Percentiles rank a stretch among this genome's conserved stretches.
phyloP scores from a whole-genome alignment of 257 asterid genomes.

The Solanum virginianum region DNA sequence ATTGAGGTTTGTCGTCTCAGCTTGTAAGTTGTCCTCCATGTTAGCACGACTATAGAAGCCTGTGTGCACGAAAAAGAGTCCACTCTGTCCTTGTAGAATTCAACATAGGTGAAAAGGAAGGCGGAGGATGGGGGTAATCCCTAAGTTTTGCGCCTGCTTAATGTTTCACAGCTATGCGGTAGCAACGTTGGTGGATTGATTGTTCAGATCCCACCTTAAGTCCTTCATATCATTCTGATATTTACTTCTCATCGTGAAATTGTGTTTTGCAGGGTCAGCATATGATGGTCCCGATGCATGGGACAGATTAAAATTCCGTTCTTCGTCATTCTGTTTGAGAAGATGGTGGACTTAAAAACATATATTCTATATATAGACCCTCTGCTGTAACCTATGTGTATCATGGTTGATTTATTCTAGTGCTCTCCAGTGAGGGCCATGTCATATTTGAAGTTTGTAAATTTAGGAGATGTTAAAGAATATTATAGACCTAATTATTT shows the following conservation, averaged over 20 bases:
- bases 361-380: slow-evolving; percentile 5
- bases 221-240: neutral
- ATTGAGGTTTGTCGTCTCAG: neutral
- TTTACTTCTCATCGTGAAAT: neutral
- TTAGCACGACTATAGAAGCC: neutral
- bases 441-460: slow-evolving; percentile 15
- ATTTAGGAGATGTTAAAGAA: slow-evolving; percentile 6
- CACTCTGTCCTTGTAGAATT: neutral
- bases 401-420: slow-evolving; percentile 1
- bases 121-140: neutral
- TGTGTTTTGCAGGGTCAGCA: slow-evolving; percentile 36
- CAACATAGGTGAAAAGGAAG: neutral
- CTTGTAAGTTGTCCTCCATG: neutral
- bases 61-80: neutral
- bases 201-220: neutral
- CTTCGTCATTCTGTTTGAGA: neutral
- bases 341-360: slow-evolving; percentile 2
- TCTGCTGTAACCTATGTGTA: slow-evolving; percentile 13
- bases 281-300: slow-evolving; percentile 49
- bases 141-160: neutral
- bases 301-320: slow-evolving; percentile 30
- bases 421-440: slow-evolving; percentile 5
- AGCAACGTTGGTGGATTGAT: neutral
- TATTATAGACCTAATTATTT: neutral
- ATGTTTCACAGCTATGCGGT: neutral